Evolutionary conservation across 306 rosid genomes (phyloP), one percentile per base, ranked within the genome.

Genomic region (Neltuma alba): DNA sequence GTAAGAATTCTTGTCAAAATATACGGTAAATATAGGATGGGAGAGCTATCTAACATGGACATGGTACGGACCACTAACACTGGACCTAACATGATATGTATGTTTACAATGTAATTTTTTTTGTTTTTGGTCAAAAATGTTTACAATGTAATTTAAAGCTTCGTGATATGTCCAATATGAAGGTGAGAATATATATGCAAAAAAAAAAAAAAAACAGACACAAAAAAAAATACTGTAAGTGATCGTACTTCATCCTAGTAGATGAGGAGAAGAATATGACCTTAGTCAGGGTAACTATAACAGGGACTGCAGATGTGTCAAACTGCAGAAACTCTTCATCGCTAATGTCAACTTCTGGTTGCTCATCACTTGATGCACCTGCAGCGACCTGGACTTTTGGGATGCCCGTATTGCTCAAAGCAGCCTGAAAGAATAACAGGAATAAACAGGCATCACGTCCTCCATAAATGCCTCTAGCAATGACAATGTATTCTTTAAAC

Each of bases 281-380:
- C 92, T 92, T 92, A 6, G 99, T 92, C 57, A 94, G 80, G 57
- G 99, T 92, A 85, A 94, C 86, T 54, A 94, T 89, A 44, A 83
- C 97, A 50, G 97, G 97, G 80, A 94, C 48, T n/a, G 83, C 87
- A 15, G 97, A 89, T 44, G 99, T 91, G 84, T 94, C 95, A 30
- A 91, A 92, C 82, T 89, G 99, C 71, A 94, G 74, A 84, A 91
- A 91, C 88, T 94, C 99, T 81, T 94, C 99, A 0, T 94, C 97
- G 1, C 95, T 91, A 44, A 92, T 28, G 5, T 94, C 97, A 63
- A 91, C 89, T 88, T 94, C 95, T 3, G 94, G 95, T 61, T 89
- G 83, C 47, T 86, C 89, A 55, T 94, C 89, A 30, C 74, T 91
- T 33, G 89, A 77, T 52, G 88, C 88, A 77, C 80, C 85, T 5